Evolutionary conservation across 371 early-diverging fungal species (phyloP).

Genomic region (Mucor circinelloides): DNA sequence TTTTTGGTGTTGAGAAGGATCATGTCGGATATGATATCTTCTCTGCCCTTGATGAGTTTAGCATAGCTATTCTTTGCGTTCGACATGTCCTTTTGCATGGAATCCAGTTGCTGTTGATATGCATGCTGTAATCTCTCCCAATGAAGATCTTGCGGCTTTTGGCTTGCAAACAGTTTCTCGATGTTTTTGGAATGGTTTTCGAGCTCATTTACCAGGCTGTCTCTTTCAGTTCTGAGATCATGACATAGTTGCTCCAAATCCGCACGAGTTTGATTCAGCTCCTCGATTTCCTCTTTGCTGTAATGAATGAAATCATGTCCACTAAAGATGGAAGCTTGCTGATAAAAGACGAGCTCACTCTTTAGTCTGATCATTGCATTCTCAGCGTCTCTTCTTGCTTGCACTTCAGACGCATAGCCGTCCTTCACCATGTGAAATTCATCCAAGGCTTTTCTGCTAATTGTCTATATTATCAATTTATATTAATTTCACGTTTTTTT

Average conservation of each 20-base stretch:
- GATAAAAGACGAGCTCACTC: constrained; percentile 38
- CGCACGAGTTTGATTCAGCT: constrained; percentile 19
- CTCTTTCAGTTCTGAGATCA: constrained; percentile 34
- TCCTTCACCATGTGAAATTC: constrained; percentile 51
- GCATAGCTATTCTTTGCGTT: constrained; percentile 18
- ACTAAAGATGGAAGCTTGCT: constrained; percentile 31
- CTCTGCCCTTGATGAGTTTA: constrained; percentile 30
- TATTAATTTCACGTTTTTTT: not conserved
- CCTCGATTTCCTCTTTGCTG: constrained; percentile 36
- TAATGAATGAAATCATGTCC: constrained; percentile 14
- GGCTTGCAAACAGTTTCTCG: constrained; percentile 14
- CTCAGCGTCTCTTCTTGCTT: constrained; percentile 43
- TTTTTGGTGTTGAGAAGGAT: constrained; percentile 59
- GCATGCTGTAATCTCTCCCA: constrained; percentile 35
- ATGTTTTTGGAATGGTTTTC: constrained; percentile 22
- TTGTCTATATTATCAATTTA: constrained; percentile 24
- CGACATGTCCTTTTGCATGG: constrained; percentile 34
- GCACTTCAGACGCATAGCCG: constrained; percentile 41
- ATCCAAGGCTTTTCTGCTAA: constrained; percentile 51
- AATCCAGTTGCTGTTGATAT: constrained; percentile 39
- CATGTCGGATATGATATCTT: constrained; percentile 56
- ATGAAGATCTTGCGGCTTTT: constrained; percentile 26
- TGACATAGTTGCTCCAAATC: constrained; percentile 34
- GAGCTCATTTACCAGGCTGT: constrained; percentile 24
- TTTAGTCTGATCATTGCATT: constrained; percentile 28